These are phyloP conservation scores for Candida freyschussii DNA, from an alignment of 1,139 yeast genomes.

Conservation along the genomic window DNA sequence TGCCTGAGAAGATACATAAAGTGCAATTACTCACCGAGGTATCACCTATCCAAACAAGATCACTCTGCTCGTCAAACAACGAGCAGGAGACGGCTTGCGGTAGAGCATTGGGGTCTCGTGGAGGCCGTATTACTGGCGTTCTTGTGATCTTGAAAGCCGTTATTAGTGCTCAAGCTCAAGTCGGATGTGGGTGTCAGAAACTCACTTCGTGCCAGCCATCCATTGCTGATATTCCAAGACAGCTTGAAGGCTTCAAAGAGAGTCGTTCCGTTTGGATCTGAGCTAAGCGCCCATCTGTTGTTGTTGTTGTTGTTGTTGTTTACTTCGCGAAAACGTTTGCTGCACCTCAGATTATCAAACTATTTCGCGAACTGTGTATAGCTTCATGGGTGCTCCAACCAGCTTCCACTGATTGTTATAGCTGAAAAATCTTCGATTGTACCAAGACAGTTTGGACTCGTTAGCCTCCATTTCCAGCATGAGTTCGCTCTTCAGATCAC, in stretches of 20 bases:
- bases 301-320: too few species aligned
- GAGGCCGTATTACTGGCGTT: slow-evolving; percentile 22
- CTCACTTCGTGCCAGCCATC: slow-evolving; percentile 26
- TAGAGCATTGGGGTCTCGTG: slow-evolving; percentile 12
- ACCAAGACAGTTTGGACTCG: background rate
- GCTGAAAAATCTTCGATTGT: too few species aligned
- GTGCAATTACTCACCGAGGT: slow-evolving; percentile 12
- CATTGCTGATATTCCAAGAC: slow-evolving; percentile 16
- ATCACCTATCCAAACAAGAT: slow-evolving; percentile 87
- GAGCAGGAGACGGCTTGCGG: slow-evolving; percentile 20
- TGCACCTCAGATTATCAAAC: background rate
- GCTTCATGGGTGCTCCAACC: too few species aligned
- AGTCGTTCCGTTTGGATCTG: too few species aligned
- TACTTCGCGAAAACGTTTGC: background rate
- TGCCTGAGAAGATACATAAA: background rate
- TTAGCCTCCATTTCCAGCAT: slow-evolving; percentile 5
- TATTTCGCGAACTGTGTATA: background rate
- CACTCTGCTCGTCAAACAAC: slow-evolving; percentile 64
- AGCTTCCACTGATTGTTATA: too few species aligned
- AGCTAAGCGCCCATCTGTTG: background rate
- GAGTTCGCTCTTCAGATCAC: slow-evolving; percentile 20
- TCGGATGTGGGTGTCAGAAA: background rate
- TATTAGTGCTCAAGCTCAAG: background rate
- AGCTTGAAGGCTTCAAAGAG: background rate
- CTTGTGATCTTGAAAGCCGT: slow-evolving; percentile 4